phyloP scores from a whole-genome alignment of 768 basidiomycete species.

The Termitomyces bulborhizus region DNA sequence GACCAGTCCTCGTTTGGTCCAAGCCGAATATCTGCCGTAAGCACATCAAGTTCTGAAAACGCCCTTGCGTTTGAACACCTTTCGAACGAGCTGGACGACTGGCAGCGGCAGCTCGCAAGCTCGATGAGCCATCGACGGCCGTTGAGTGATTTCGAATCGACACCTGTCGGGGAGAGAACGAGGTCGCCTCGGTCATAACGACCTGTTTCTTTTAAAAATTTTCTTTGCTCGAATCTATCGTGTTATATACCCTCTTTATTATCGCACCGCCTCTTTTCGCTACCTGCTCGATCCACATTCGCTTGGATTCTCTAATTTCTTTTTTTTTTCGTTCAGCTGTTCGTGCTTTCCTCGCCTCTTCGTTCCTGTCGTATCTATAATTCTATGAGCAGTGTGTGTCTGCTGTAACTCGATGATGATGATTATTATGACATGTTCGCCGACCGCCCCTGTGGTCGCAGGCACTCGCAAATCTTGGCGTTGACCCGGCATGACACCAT shows the following conservation, averaged over 20 bases:
- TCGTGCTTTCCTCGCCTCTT: conserved; percentile 21
- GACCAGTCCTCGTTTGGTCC: conserved; percentile 70
- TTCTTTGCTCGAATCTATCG: conserved; percentile 30
- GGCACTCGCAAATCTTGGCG: too few species aligned
- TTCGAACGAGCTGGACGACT: conserved; percentile 77
- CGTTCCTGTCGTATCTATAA: conserved; percentile 27
- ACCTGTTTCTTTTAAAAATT: conserved; percentile 11
- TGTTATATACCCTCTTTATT: conserved; percentile 36
- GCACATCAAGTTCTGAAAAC: conserved; percentile 81
- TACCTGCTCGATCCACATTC: conserved; percentile 37
- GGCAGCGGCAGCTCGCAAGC: conserved; percentile 79
- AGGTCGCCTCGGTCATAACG: conserved; percentile 51
- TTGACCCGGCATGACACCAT: too few species aligned
- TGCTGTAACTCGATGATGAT: conserved; percentile 18
- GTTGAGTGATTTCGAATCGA: conserved; percentile 66
- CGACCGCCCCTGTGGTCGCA: too few species aligned
- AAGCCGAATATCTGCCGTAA: conserved; percentile 59
- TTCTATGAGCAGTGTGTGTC: conserved; percentile 24
- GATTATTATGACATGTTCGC: not conserved
- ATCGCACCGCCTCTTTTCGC: conserved; percentile 16
- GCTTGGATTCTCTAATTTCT: conserved; percentile 44
- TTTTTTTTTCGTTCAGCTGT: conserved; percentile 16
- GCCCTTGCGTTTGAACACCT: conserved; percentile 70
- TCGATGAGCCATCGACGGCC: conserved; percentile 71
- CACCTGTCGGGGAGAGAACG: conserved; percentile 49